Conservation (phyloP, 2,329 filamentous ascomycete species). For the Grosmannia clavigera region DNA sequence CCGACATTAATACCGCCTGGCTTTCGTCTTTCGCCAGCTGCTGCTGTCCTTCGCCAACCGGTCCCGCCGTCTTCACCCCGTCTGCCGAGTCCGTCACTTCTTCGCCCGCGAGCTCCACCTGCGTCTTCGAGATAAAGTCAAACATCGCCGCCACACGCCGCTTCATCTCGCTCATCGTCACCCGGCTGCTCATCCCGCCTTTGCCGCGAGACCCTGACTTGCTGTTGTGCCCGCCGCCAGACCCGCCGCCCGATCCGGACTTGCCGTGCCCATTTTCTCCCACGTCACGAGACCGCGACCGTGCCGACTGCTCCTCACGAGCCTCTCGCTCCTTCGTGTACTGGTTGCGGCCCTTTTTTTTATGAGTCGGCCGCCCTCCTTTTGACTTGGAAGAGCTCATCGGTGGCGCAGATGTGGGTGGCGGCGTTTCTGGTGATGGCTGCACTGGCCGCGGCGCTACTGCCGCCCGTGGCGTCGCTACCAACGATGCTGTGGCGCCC, state of each 20-base stretch:
- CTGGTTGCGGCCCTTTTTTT: constrained; percentile 66
- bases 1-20: neutral
- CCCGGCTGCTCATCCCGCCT: constrained; percentile 48
- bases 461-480: constrained; percentile 15
- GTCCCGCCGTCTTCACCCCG: neutral
- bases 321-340: constrained; percentile 65
- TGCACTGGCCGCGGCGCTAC: constrained; percentile 31
- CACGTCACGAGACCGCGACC: constrained; percentile 40
- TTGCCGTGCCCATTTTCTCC: constrained; percentile 28
- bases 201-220: constrained; percentile 44
- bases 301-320: constrained; percentile 42
- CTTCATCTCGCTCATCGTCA: constrained; percentile 81
- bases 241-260: constrained; percentile 17
- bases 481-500: constrained; percentile 9
- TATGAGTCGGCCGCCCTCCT: constrained; percentile 46
- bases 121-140: constrained; percentile 80
- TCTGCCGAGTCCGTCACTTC: constrained; percentile 4
- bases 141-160: constrained; percentile 72
- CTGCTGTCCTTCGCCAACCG: constrained; percentile 13
- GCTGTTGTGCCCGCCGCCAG: constrained; percentile 17
- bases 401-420: constrained; percentile 25
- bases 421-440: constrained; percentile 34
- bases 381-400: constrained; percentile 45
- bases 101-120: constrained; percentile 71
- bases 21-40: neutral